Percentiles rank a stretch among this genome's conserved stretches.
Evolutionary conservation across 2,329 filamentous ascomycete species (phyloP).

Genomic region (Magnaporthiopsis rhizophila): DNA sequence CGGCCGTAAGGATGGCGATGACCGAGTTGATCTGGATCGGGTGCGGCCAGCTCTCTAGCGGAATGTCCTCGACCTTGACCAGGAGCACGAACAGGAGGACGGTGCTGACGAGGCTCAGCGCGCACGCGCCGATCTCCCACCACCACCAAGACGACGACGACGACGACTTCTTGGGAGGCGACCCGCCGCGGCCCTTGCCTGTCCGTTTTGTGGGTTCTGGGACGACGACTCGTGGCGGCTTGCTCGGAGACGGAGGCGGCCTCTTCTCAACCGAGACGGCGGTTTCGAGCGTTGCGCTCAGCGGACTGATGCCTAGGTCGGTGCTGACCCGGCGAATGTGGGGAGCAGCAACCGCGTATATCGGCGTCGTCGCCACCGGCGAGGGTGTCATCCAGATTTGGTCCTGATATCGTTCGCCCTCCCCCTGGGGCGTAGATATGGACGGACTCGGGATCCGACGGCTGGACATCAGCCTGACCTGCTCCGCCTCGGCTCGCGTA

Average conservation of each 20-base stretch:
- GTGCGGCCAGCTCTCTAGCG: slow-evolving; percentile 14
- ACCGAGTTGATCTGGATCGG: slow-evolving; percentile 23
- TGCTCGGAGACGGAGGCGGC: no score
- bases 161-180: neutral
- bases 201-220: no score
- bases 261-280: neutral
- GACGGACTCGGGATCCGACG: neutral
- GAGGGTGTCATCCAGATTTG: neutral
- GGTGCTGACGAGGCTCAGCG: slow-evolving; percentile 12
- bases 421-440: neutral
- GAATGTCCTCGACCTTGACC: slow-evolving; percentile 10
- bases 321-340: neutral
- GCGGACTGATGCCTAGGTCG: neutral
- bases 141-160: slow-evolving; percentile 14
- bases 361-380: neutral
- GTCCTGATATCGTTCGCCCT: neutral
- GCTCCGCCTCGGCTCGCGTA: neutral
- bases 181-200: no score
- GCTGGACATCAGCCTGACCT: neutral
- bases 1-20: slow-evolving; percentile 24
- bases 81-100: slow-evolving; percentile 11
- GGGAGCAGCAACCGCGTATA: no score
- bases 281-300: neutral
- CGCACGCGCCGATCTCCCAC: slow-evolving; percentile 16
- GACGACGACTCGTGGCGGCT: neutral